Percentiles rank a stretch among this genome's conserved stretches.
Evolutionary conservation across 371 early-diverging fungal genomes (phyloP).

Genomic region (Syncephalastrum racemosum): DNA sequence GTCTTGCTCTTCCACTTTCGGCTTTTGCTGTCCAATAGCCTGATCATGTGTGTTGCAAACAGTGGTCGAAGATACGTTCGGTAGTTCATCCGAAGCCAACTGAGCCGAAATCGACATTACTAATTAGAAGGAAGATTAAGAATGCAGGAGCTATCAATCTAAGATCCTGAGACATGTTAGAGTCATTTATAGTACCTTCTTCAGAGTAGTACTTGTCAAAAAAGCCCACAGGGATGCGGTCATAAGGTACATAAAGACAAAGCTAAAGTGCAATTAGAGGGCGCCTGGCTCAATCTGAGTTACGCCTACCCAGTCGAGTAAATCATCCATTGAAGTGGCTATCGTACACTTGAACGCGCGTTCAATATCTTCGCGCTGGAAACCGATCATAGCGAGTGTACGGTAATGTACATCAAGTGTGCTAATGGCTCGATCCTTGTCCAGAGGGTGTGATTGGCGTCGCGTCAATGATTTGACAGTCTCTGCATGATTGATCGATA

Average conservation of each 20-base stretch:
- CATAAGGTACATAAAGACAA: constrained; percentile 55
- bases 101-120: constrained; percentile 10
- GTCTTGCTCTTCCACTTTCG: constrained; percentile 1
- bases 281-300: not conserved
- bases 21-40: constrained; percentile 4
- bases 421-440: constrained; percentile 41
- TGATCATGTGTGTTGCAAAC: not conserved
- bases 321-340: constrained; percentile 46
- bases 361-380: constrained; percentile 46
- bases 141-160: not conserved
- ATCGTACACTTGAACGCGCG: constrained; percentile 45
- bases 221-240: constrained; percentile 58
- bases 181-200: constrained; percentile 24
- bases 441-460: constrained; percentile 8
- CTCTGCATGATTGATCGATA: not conserved
- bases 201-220: constrained; percentile 60
- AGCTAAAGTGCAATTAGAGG: constrained; percentile 27
- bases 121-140: not conserved
- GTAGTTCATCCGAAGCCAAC: not conserved
- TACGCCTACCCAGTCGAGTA: constrained; percentile 59
- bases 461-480: not conserved
- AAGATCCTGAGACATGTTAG: not conserved
- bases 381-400: constrained; percentile 49
- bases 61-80: too few relatives aligned
- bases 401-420: constrained; percentile 55